Evolutionary conservation across 2,329 filamentous ascomycete species (phyloP).

Genomic region (Colletotrichum noveboracense): DNA sequence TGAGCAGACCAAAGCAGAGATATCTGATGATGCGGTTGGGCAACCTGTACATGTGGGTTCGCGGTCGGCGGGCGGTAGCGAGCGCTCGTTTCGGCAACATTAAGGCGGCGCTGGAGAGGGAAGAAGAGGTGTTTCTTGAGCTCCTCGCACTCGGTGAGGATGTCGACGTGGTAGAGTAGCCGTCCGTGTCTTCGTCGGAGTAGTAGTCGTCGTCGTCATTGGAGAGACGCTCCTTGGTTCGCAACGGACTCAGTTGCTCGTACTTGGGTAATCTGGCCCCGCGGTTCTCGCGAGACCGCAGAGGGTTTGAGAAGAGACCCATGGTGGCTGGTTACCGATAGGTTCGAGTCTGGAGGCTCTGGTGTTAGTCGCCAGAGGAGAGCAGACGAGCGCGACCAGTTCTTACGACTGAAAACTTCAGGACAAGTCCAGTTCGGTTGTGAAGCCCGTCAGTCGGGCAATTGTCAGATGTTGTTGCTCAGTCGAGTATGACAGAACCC

Average conservation of each 20-base stretch:
- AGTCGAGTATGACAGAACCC: not conserved
- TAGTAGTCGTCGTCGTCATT: conserved; percentile 55
- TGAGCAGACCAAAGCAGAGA: conserved; percentile 74
- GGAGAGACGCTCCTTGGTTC: conserved; percentile 55
- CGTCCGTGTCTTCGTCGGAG: conserved; percentile 49
- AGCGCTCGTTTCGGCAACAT: conserved; percentile 48
- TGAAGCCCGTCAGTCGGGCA: not conserved
- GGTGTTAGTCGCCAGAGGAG: not conserved
- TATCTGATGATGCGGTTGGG: conserved; percentile 79
- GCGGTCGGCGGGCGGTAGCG: conserved; percentile 34
- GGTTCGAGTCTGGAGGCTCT: conserved; percentile 9
- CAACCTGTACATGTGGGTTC: conserved; percentile 61
- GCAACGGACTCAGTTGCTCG: conserved; percentile 40
- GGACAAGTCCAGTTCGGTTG: not conserved
- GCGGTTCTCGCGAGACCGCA: conserved; percentile 51
- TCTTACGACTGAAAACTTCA: not conserved
- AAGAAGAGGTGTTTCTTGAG: conserved; percentile 59
- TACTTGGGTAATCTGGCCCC: conserved; percentile 54
- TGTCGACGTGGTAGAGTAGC: conserved; percentile 45
- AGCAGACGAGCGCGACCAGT: not conserved
- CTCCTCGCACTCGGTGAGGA: conserved; percentile 52
- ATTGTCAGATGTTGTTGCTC: not conserved
- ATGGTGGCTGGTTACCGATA: conserved; percentile 37
- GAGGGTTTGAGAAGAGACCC: conserved; percentile 53
- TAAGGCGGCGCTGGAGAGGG: conserved; percentile 45